A percentile compares a stretch with the other conserved stretches of the same genome.
Evolutionary conservation across 345 rosid species (phyloP).

Genomic region (Bretschneidera sinensis): DNA sequence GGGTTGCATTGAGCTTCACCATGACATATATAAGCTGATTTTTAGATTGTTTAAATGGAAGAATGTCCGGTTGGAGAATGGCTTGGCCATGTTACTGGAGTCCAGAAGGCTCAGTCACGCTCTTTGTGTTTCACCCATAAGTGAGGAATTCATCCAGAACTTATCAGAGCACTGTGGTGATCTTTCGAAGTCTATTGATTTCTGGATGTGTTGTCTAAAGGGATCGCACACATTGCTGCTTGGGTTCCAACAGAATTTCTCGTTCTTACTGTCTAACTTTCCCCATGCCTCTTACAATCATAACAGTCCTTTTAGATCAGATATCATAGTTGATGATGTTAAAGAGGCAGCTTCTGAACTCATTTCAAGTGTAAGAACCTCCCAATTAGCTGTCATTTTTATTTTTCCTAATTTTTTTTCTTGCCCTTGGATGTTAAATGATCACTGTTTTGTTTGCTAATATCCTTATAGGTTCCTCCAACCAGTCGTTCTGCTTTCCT

Average conservation of each 20-base stretch:
- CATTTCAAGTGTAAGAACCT: constrained; percentile 55
- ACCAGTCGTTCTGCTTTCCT: constrained; percentile 45
- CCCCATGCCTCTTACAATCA: constrained; percentile 20
- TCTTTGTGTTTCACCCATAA: constrained; percentile 71
- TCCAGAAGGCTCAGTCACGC: constrained; percentile 83
- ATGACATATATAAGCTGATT: constrained; percentile 46
- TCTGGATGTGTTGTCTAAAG: constrained; percentile 66
- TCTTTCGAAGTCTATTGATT: constrained; percentile 38
- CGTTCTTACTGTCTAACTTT: constrained; percentile 28
- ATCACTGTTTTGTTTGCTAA: constrained; percentile 13
- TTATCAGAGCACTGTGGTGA: constrained; percentile 51
- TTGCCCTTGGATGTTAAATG: constrained; percentile 1
- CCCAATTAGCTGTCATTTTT: neutral
- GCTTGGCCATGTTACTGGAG: constrained; percentile 63
- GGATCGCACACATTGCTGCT: constrained; percentile 47
- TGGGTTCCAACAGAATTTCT: constrained; percentile 62
- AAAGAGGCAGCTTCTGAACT: constrained; percentile 57
- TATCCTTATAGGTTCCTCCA: constrained; percentile 45
- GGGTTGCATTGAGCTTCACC: constrained; percentile 57
- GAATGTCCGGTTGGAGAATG: constrained; percentile 48
- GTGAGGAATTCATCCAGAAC: constrained; percentile 42
- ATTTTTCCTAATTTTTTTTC: constrained; percentile 7
- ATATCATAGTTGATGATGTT: constrained; percentile 43
- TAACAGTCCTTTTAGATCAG: constrained; percentile 27
- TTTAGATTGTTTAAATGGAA: constrained; percentile 45